phyloP scores from a whole-genome alignment of 106 monocot species.

The Iris macrosiphon region DNA sequence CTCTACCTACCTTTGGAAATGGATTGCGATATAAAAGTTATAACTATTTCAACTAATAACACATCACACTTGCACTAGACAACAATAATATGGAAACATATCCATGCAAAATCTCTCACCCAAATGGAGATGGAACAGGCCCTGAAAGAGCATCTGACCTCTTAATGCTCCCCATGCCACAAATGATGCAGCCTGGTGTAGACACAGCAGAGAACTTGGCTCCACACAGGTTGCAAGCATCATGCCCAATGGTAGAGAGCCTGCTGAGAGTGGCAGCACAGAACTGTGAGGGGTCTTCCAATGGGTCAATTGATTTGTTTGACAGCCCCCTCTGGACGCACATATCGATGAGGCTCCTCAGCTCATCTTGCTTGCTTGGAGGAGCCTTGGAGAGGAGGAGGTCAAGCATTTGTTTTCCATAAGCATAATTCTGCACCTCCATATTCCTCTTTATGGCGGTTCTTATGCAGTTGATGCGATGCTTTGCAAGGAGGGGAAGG shows the following conservation, averaged over 20 bases:
- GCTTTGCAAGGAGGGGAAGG: constrained; percentile 83
- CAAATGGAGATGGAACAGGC: constrained; percentile 74
- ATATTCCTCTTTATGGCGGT: constrained; percentile 96
- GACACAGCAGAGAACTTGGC: constrained; percentile 88
- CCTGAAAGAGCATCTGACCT: constrained; percentile 75
- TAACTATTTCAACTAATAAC: too few relatives aligned
- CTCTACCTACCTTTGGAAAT: too few relatives aligned
- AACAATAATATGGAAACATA: too few relatives aligned
- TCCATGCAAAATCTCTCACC: constrained; percentile 16
- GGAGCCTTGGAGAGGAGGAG: constrained; percentile 89
- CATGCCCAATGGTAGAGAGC: constrained; percentile 83
- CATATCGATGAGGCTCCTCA: constrained; percentile 84
- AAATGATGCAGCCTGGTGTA: constrained; percentile 83
- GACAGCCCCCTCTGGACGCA: constrained; percentile 67
- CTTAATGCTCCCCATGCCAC: constrained; percentile 98
- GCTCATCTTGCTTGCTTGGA: constrained; percentile 83
- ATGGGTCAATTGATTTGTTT: constrained; percentile 87
- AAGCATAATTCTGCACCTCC: constrained; percentile 93
- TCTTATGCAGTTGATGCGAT: constrained; percentile 87
- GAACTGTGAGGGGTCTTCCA: constrained; percentile 86
- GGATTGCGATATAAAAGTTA: too few relatives aligned
- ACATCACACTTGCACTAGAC: too few relatives aligned
- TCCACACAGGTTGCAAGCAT: constrained; percentile 79
- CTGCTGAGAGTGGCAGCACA: constrained; percentile 91
- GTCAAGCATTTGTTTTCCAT: constrained; percentile 84